Base-by-base conservation (phyloP, 2,329 filamentous ascomycete genomes). In the Fusarium sp. region DNA sequence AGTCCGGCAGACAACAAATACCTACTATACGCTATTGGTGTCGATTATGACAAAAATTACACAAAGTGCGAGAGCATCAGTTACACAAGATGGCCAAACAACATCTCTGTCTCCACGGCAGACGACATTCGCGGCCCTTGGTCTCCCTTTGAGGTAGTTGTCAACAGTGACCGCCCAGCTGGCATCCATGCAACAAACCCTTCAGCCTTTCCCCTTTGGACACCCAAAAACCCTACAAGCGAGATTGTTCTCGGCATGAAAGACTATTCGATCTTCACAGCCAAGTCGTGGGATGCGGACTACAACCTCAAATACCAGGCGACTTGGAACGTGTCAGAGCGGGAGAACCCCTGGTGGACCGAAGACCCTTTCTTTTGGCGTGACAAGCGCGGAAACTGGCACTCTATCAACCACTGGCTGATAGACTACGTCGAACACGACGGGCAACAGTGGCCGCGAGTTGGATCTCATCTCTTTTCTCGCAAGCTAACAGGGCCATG, bases 1-100 rank as follows among this genome's bases (percentile, higher is more conserved):
- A 87, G 84, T 35, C 83, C 82, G 0, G 83, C 82, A 0, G 85
- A 88, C n/a, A 41, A 80, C 2, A 80, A 80, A 23, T 88, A 86
- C 48, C 74, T 88, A 0, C 71, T 88, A 1, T 87, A 87, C 68
- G 80, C 81, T 25, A 88, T 87, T 43, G 86, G 86, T 0, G 64
- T 75, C 0, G 63, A 73, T 18, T 6, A 75, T n/a, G 59, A 64
- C 2, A 68, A 71, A 20, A 23, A 23, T 0, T 62, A 68, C 2
- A 37, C 45, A 0, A 72, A 66, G 13, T 72, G 70, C 5, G 70
- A 72, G n/a, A 72, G 70, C n/a, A 68, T 70, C 1, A 70, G 62
- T 34, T 73, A 70, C 3, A 67, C 66, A 0, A 41, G 27, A 13
- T 77, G 72, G 71, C 66, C 74, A 0, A 77, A 77, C 34, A 76